These are phyloP conservation scores for Syncephalastrum contaminatum DNA, from an alignment of 371 early-diverging fungal genomes.

Conservation along the genomic window DNA sequence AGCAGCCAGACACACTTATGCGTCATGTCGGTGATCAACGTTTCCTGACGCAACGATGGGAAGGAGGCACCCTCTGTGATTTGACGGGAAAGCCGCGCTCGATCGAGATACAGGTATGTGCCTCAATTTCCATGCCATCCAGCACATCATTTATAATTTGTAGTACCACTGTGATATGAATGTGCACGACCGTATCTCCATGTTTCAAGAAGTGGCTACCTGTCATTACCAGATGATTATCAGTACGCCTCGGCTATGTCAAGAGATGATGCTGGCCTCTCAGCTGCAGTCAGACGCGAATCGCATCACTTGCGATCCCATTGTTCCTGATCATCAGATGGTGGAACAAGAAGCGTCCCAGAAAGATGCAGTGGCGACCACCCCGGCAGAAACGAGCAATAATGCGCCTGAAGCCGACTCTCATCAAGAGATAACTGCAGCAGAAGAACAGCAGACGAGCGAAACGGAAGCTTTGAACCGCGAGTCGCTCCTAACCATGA, in stretches of 20 bases:
- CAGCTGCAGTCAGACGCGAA: constrained; percentile 41
- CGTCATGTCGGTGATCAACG: constrained; percentile 47
- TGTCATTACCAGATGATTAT: constrained; percentile 76
- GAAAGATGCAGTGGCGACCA: not conserved
- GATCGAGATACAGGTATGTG: constrained; percentile 66
- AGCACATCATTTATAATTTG: not conserved
- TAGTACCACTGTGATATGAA: constrained; percentile 72
- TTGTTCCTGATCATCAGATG: constrained; percentile 54
- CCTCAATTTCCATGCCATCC: not conserved
- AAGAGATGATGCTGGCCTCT: constrained; percentile 57
- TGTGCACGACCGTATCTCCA: constrained; percentile 53
- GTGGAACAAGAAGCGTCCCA: constrained; percentile 13
- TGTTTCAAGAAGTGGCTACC: constrained; percentile 58
- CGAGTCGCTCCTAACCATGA: constrained; percentile 15
- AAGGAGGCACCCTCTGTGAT: constrained; percentile 73
- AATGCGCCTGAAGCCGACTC: not conserved
- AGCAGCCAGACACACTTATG: constrained; percentile 15
- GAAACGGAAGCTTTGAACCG: constrained; percentile 4
- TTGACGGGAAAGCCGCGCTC: constrained; percentile 65
- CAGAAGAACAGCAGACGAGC: constrained; percentile 4
- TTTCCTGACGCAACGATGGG: constrained; percentile 69
- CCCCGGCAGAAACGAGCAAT: not conserved
- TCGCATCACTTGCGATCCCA: constrained; percentile 58
- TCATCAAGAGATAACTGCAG: constrained; percentile 3
- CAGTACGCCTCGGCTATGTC: constrained; percentile 70